Evolutionary conservation across 768 basidiomycete genomes (phyloP), one percentile per base, ranked within the genome.

Genomic region (Podaxis mareebaensis): DNA sequence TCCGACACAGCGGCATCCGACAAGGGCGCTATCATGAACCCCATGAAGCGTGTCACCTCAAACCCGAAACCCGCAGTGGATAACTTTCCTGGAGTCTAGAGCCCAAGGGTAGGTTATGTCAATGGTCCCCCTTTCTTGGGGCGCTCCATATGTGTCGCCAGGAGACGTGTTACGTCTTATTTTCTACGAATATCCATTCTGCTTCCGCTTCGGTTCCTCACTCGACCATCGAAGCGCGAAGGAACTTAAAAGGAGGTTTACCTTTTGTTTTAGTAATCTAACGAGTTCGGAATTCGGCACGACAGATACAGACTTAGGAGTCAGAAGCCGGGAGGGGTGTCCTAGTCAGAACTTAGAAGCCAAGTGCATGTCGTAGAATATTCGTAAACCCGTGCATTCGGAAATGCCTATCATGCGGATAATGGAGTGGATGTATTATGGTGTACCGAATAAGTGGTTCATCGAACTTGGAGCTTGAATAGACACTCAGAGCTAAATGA

Each of bases 221-320:
- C 33, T 33, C 33, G 33, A 33, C 33, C 33, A n/a, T 44, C 15
- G n/a, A 44, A 44, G 12, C 42, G 3, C 26, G 33, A 54, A 33
- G 53, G 8, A 33, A 33, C 33, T 33, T 33, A 0, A 8, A 8
- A 57, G 24, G 48, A 58, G 56, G 26, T 58, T 22, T 48, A 12
- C 4, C 30, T 44, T 58, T 20, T 26, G 26, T 58, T 58, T 58
- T 24, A 58, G 42, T 58, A 58, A 58, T 58, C 56, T 30, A 30
- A 24, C 15, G 56, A 58, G n/a, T 58, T 46, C 42, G 56, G 40
- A 12, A n/a, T 46, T 20, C 44, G 44, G 44, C 26, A 20, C 44
- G 28, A 59, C 46, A 28, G 44, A 44, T 58, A 13, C 28, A 59
- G 46, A 33, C 10, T 59, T 48, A 49, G 58, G 46, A 59, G 58